A percentile compares a stretch with the other conserved stretches of the same genome.
These are phyloP conservation scores for Groenewaldozyma salmanticensis DNA, from an alignment of 805 yeast species.

Conservation along the genomic window DNA sequence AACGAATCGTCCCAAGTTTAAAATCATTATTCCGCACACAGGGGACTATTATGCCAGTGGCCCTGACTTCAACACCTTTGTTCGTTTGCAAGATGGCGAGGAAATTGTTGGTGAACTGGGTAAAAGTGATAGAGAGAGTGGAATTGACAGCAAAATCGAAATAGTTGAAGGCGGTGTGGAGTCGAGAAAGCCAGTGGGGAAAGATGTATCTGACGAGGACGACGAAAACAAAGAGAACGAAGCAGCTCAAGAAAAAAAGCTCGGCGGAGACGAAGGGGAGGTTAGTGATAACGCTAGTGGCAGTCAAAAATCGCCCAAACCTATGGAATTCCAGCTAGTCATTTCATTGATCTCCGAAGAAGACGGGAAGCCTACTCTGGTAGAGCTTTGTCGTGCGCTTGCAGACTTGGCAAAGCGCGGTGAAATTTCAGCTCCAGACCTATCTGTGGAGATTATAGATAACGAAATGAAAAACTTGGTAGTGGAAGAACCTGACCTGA, in stretches of 20 bases:
- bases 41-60: slow-evolving; percentile 19
- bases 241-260: not conserved
- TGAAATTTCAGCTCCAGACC: slow-evolving; percentile 53
- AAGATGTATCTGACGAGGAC: not conserved
- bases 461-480: slow-evolving; percentile 46
- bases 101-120: not conserved
- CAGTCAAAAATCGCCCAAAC: not conserved
- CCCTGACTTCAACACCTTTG: slow-evolving; percentile 5
- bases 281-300: not conserved
- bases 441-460: slow-evolving; percentile 68
- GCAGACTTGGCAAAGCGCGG: slow-evolving; percentile 58
- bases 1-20: slow-evolving; percentile 51
- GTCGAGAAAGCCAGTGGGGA: too few species aligned
- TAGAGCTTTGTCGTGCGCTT: slow-evolving; percentile 78
- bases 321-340: slow-evolving; percentile 32
- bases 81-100: not conserved
- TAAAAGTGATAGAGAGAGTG: not conserved
- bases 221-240: not conserved
- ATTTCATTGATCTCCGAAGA: slow-evolving; percentile 58
- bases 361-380: slow-evolving; percentile 87
- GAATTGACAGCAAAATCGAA: too few species aligned
- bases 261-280: slow-evolving; percentile 3
- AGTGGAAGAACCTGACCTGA: slow-evolving; percentile 87
- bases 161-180: not conserved
- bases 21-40: slow-evolving; percentile 57